Conservation (phyloP, 2,329 filamentous ascomycete genomes). For the Cercospora zeae-maydis region DNA sequence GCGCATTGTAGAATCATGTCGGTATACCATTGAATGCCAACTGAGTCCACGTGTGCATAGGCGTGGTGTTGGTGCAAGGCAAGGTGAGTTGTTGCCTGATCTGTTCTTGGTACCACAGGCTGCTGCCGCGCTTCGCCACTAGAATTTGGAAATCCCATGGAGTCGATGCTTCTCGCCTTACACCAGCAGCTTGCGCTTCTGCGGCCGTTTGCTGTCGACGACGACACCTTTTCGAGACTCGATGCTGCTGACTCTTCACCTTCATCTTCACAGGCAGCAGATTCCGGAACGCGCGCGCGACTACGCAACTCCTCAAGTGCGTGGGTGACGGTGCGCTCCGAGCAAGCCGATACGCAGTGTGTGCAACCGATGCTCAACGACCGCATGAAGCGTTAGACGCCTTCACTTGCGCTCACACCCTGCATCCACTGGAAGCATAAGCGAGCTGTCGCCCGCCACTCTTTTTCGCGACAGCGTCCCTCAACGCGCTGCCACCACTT, state of each 20-base stretch:
- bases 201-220: not conserved
- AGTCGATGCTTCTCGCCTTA: not conserved
- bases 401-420: not conserved
- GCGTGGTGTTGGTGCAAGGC: not conserved
- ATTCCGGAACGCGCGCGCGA: not conserved
- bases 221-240: not conserved
- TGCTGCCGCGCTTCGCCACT: conserved; percentile 5
- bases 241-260: not conserved
- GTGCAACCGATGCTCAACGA: not conserved
- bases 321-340: not conserved
- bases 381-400: not conserved
- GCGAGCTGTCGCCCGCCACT: not conserved
- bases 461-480: not conserved
- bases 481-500: not conserved
- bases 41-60: conserved; percentile 13
- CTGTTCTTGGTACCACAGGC: not conserved
- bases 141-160: not conserved
- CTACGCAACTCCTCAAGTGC: not conserved
- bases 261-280: not conserved
- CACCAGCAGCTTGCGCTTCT: not conserved
- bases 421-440: not conserved
- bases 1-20: conserved; percentile 62
- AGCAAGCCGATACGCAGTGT: not conserved
- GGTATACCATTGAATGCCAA: conserved; percentile 3
- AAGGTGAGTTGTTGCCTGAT: conserved; percentile 11